A percentile compares a stretch with the other conserved stretches of the same genome.
Evolutionary conservation across 345 rosid species (phyloP).

Genomic region (Brassica cretica): DNA sequence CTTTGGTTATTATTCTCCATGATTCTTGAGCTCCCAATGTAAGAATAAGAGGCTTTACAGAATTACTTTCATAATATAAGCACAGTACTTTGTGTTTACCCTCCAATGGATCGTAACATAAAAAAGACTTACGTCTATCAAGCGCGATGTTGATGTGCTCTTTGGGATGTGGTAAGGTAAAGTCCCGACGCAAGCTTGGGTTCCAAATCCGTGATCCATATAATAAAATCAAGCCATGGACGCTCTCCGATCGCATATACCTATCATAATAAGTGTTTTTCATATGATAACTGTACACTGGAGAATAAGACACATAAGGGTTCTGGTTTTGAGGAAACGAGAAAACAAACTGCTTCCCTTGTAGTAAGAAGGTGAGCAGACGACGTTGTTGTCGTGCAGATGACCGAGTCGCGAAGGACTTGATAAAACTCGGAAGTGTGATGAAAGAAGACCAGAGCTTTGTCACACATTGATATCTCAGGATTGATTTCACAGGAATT

Average conservation of each 20-base stretch:
- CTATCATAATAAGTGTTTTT: background rate
- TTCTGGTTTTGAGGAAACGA: conserved; percentile 2
- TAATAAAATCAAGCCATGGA: background rate
- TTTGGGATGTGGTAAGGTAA: background rate
- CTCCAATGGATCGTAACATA: conserved; percentile 8
- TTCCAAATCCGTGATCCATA: background rate
- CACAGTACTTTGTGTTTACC: background rate
- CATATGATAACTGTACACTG: background rate
- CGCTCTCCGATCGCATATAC: background rate
- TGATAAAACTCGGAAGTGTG: conserved; percentile 6
- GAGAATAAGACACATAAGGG: background rate
- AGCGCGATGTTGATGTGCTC: background rate
- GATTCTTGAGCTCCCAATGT: conserved; percentile 6
- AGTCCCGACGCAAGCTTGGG: background rate
- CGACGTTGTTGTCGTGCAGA: background rate
- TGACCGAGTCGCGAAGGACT: background rate
- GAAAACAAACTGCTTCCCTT: background rate
- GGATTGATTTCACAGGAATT: background rate
- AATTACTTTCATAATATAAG: too few species aligned
- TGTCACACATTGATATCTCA: background rate
- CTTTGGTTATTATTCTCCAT: background rate
- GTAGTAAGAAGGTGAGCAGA: background rate
- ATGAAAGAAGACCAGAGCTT: background rate
- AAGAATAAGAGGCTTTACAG: background rate
- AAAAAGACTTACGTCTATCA: background rate